Evolutionary conservation across 495 filamentous ascomycete genomes (phyloP).

Genomic region (Neurospora pannonica): DNA sequence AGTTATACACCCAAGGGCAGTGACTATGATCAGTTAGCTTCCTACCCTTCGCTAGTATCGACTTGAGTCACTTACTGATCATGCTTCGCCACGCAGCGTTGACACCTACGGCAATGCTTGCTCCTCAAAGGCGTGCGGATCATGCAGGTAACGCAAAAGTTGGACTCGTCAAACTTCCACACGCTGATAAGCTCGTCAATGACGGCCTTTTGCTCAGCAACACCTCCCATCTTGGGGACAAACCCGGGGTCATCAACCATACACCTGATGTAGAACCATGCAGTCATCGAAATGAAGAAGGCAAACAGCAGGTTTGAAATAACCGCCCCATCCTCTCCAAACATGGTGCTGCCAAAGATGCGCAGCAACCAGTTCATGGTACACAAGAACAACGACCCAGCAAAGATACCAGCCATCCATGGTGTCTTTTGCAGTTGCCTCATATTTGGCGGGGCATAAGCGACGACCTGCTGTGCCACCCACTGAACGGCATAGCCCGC

Average conservation of each 20-base stretch:
- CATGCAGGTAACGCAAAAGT: conserved; percentile 94
- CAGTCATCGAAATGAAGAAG: conserved; percentile 50
- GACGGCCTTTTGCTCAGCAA: conserved; percentile 75
- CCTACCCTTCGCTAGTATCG: background rate
- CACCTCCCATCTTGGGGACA: conserved; percentile 83
- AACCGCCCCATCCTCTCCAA: conserved; percentile 38
- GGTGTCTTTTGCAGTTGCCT: conserved; percentile 82
- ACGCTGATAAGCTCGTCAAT: conserved; percentile 73
- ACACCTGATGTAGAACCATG: conserved; percentile 76
- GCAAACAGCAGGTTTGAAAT: conserved; percentile 68
- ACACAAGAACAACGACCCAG: conserved; percentile 76
- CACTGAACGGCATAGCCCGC: conserved; percentile 67
- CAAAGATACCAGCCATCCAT: conserved; percentile 88
- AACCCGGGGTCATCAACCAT: conserved; percentile 89
- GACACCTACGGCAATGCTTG: conserved; percentile 88
- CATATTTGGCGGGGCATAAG: conserved; percentile 76
- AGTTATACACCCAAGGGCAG: conserved; percentile 97
- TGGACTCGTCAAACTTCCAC: conserved; percentile 87
- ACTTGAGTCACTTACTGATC: conserved; percentile 67
- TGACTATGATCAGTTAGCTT: conserved; percentile 55
- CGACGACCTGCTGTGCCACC: conserved; percentile 63
- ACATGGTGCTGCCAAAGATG: conserved; percentile 56
- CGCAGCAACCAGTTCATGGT: conserved; percentile 62
- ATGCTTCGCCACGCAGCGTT: conserved; percentile 89
- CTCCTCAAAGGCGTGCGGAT: conserved; percentile 80